phyloP scores from a whole-genome alignment of 2,329 filamentous ascomycete genomes.

The Apiospora pterosperma region DNA sequence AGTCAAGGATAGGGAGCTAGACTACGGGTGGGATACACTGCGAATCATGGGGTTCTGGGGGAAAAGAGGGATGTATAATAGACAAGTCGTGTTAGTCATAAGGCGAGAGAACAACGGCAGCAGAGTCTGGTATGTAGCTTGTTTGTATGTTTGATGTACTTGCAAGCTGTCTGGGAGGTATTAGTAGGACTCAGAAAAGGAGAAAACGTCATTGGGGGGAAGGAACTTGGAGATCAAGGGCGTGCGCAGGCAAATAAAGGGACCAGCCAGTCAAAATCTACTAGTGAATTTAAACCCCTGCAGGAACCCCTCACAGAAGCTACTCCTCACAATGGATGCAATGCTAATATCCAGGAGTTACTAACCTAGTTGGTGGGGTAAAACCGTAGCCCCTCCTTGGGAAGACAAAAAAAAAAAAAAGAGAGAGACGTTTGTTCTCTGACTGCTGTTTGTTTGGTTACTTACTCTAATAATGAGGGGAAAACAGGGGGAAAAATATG shows the following conservation, averaged over 20 bases:
- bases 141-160: background rate
- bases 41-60: background rate
- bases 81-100: background rate
- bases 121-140: background rate
- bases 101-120: background rate
- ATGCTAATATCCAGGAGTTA: background rate
- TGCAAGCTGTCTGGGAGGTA: background rate
- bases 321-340: too few relatives aligned
- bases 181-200: background rate
- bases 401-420: background rate
- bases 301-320: background rate
- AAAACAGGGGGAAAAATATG: background rate
- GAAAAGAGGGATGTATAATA: background rate
- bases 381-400: background rate
- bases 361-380: constrained; percentile 1
- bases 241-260: background rate
- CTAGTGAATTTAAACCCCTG: background rate
- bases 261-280: background rate
- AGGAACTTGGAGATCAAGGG: background rate
- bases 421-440: background rate
- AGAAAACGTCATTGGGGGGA: constrained; percentile 1
- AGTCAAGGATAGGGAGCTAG: background rate
- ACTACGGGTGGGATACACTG: background rate
- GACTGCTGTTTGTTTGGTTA: background rate
- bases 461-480: background rate